Conservation (phyloP, 2,329 filamentous ascomycete genomes). For the Aspergillus cejpii region DNA sequence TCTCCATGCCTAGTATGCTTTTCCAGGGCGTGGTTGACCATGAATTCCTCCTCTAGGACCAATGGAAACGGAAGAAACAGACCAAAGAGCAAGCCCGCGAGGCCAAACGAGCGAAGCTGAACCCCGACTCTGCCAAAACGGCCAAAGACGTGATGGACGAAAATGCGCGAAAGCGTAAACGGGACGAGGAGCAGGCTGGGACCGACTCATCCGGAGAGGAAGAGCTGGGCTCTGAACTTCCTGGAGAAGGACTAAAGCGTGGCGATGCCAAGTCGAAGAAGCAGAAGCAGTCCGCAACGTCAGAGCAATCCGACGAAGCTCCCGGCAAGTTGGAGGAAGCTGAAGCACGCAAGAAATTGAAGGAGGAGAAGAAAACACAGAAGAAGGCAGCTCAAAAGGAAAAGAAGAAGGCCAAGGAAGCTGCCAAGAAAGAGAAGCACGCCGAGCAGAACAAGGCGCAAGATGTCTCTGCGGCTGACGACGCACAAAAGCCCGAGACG, state of each 20-base stretch:
- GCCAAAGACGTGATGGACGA: slow-evolving; percentile 93
- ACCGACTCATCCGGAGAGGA: slow-evolving; percentile 41
- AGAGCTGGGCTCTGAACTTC: slow-evolving; percentile 44
- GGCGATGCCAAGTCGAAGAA: slow-evolving; percentile 43
- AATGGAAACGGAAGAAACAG: slow-evolving; percentile 95
- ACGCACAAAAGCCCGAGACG: slow-evolving; percentile 18
- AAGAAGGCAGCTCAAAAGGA: slow-evolving; percentile 49
- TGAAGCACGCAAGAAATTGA: slow-evolving; percentile 33
- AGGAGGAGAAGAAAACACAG: slow-evolving; percentile 36
- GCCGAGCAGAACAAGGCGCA: slow-evolving; percentile 26
- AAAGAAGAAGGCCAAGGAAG: slow-evolving; percentile 42
- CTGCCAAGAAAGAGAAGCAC: slow-evolving; percentile 31
- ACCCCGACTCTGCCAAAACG: slow-evolving; percentile 83
- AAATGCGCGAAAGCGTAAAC: slow-evolving; percentile 70
- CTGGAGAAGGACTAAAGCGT: slow-evolving; percentile 57
- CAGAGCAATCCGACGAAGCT: slow-evolving; percentile 21
- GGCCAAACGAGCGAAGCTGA: slow-evolving; percentile 79
- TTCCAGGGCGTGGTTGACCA: slow-evolving; percentile 12
- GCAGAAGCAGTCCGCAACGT: slow-evolving; percentile 46
- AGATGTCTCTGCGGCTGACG: slow-evolving; percentile 15
- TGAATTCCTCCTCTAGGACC: slow-evolving; percentile 54
- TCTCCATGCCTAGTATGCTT: slow-evolving; percentile 7
- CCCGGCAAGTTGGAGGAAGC: slow-evolving; percentile 27
- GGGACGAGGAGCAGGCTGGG: slow-evolving; percentile 50
- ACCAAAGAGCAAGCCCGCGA: slow-evolving; percentile 80